Base-by-base conservation (phyloP, 2,329 filamentous ascomycete species). In the Rhytidhysteron rufulum region DNA sequence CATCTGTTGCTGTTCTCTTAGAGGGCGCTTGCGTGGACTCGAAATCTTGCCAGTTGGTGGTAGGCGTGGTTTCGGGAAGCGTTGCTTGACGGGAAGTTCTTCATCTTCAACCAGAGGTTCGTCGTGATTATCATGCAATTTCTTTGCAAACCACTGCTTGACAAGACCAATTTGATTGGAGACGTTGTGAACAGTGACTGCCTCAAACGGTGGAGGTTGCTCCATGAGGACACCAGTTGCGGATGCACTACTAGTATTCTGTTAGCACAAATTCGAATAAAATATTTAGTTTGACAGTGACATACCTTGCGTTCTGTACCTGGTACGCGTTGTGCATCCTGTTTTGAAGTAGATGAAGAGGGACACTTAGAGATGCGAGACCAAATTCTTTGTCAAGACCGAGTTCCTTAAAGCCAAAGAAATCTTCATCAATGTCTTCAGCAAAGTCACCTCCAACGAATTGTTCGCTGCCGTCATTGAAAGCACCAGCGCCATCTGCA, bases 381-480 rank as follows among this genome's bases (percentile, higher is more conserved):
- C 90, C 90, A 60, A 97, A 85, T 62, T 98, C 93, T 53, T 83
- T 85, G 57, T 95, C 89, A 42, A 98, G 77, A 31, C 93, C 93
- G 33, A 98, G 79, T 44, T 95, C 90, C 61, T 89, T 90, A 78
- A 98, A 97, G 20, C 93, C 93, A 58, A 98, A 98, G 78, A 96
- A 98, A 69, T 98, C 93, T 71, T 98, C 93, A 45, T 90, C 91
- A 10, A 98, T 85, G 54, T 98, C 93, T 62, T 96, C 93, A 1
- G 93, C 93, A 63, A 98, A 98, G 65, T 98, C 93, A 46, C 93
- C 93, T 33, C 87, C 88, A 34, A 96, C 83, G 54, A 97, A 98
- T 61, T 97, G 93, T 49, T 98, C 93, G 65, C 89, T 95, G 49
- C 90, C 91, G 55, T 98, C 93, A 47, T 94, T 88, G 74, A 98